phyloP scores from a whole-genome alignment of 208 protist species.

The Phytomonas sp. region DNA sequence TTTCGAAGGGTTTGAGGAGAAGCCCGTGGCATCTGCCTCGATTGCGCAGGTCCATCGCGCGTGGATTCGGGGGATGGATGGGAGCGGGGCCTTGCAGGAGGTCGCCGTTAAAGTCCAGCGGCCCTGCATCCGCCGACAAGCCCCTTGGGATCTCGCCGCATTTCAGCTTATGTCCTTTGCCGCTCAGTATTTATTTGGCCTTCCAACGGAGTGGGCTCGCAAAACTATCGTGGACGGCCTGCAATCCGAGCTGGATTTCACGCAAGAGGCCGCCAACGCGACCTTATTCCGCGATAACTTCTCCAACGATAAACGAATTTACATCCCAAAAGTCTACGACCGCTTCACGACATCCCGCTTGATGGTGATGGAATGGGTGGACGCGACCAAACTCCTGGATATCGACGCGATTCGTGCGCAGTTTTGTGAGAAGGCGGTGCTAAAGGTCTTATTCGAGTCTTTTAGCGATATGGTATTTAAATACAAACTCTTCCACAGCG shows the following conservation, averaged over 20 bases:
- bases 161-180: slow-evolving; percentile 55
- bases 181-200: slow-evolving; percentile 58
- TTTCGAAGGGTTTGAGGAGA: slow-evolving; percentile 83
- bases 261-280: slow-evolving; percentile 67
- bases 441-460: slow-evolving; percentile 70
- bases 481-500: slow-evolving; percentile 90
- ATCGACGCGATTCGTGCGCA: slow-evolving; percentile 37
- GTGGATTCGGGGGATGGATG: slow-evolving; percentile 23
- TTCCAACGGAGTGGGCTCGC: slow-evolving; percentile 64
- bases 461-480: slow-evolving; percentile 93
- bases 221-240: slow-evolving; percentile 67
- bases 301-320: slow-evolving; percentile 24
- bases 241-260: slow-evolving; percentile 77
- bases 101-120: slow-evolving; percentile 95
- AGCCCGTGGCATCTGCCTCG: slow-evolving; percentile 90
- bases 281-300: slow-evolving; percentile 39
- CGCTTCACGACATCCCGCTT: slow-evolving; percentile 53
- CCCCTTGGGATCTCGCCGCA: slow-evolving; percentile 78
- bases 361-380: slow-evolving; percentile 91
- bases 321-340: slow-evolving; percentile 56
- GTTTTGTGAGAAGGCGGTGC: slow-evolving; percentile 39
- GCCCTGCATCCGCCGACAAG: slow-evolving; percentile 62
- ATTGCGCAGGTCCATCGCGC: slow-evolving; percentile 92
- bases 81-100: not conserved
- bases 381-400: slow-evolving; percentile 71